phyloP scores from a whole-genome alignment of 768 basidiomycete species.

The Tricholoma furcatifolium region DNA sequence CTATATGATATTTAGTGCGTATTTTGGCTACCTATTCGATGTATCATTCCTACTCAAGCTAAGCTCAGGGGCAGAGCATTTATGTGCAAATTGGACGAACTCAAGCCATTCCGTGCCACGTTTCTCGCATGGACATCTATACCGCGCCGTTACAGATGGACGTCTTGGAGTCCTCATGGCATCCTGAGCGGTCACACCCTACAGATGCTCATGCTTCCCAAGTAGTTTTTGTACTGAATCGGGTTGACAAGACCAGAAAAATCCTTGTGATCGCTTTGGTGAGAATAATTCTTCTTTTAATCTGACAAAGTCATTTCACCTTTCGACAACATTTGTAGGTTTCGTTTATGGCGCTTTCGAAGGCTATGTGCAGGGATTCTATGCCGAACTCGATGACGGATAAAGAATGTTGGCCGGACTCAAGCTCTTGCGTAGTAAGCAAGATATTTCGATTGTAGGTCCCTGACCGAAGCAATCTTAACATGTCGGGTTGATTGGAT shows the following conservation, averaged over 20 bases:
- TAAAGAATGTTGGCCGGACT: constrained; percentile 71
- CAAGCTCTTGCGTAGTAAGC: too few species aligned
- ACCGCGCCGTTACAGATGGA: constrained; percentile 48
- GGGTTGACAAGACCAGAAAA: too few species aligned
- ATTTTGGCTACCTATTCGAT: too few species aligned
- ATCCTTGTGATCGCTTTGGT: constrained; percentile 72
- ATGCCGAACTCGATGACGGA: constrained; percentile 88
- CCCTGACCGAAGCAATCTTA: too few species aligned
- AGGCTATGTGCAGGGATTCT: constrained; percentile 83
- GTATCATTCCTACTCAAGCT: too few species aligned
- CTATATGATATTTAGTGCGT: too few species aligned
- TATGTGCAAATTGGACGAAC: too few species aligned
- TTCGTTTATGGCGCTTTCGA: constrained; percentile 89
- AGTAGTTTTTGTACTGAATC: constrained; percentile 41
- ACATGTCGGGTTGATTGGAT: too few species aligned
- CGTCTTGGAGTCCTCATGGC: constrained; percentile 43
- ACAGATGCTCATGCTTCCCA: constrained; percentile 82
- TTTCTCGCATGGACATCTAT: constrained; percentile 79
- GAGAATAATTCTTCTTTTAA: constrained; percentile 17
- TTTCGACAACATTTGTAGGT: constrained; percentile 39
- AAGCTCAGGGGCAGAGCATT: too few species aligned
- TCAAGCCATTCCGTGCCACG: too few species aligned
- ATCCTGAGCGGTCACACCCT: constrained; percentile 67
- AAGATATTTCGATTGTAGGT: too few species aligned
- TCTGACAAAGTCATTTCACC: background rate